These are phyloP conservation scores for Immersiella caudata DNA, from an alignment of 495 filamentous ascomycete species.

Conservation along the genomic window DNA sequence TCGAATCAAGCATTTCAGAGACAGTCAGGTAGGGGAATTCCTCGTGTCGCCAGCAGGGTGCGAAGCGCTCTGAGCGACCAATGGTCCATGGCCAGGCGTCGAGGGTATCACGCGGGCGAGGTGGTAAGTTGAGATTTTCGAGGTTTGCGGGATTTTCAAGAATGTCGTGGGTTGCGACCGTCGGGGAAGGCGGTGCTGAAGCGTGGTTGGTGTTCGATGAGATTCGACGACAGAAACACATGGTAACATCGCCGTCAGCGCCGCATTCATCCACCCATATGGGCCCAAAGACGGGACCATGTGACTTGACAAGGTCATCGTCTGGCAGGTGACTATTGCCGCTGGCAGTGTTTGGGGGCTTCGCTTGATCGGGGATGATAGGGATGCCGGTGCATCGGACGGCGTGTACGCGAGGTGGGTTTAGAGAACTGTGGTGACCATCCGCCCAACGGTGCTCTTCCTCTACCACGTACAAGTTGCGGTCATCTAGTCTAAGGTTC, in stretches of 20 bases:
- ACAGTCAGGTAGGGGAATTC: slow-evolving; percentile 60
- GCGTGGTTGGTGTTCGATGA: background rate
- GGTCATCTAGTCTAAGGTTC: slow-evolving; percentile 57
- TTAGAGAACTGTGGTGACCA: slow-evolving; percentile 45
- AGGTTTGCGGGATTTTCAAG: background rate
- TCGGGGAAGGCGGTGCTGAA: background rate
- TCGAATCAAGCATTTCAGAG: slow-evolving; percentile 54
- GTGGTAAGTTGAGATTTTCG: background rate
- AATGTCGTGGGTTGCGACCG: background rate
- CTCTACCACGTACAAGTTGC: slow-evolving; percentile 49
- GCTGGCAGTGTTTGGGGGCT: no score
- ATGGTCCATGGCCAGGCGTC: background rate
- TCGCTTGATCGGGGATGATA: slow-evolving; percentile 31
- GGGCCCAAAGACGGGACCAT: slow-evolving; percentile 51
- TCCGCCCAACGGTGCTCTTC: slow-evolving; percentile 55
- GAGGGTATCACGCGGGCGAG: background rate
- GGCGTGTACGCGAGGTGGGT: slow-evolving; percentile 48
- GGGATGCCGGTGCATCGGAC: slow-evolving; percentile 60
- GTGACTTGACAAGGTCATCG: background rate
- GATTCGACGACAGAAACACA: slow-evolving; percentile 46
- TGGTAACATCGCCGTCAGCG: slow-evolving; percentile 49
- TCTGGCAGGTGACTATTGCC: no score
- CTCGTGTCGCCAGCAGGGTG: slow-evolving; percentile 59
- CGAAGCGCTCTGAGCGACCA: slow-evolving; percentile 27
- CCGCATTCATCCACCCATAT: slow-evolving; percentile 54